Base-by-base conservation (phyloP, 306 rosid genomes). In the Alnus glutinosa region DNA sequence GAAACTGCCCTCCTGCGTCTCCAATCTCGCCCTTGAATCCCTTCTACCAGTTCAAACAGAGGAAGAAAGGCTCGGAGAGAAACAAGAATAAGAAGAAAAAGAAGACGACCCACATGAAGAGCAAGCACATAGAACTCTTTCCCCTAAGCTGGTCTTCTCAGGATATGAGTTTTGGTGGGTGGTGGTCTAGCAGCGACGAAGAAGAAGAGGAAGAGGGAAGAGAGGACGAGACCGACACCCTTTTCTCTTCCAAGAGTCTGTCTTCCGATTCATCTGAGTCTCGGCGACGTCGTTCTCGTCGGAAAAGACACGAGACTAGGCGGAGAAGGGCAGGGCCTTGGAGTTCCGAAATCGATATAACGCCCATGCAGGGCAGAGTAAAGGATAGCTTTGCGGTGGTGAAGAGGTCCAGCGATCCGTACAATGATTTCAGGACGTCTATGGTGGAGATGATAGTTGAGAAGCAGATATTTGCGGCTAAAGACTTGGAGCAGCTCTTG, bases 381-480 rank as follows among this genome's bases (percentile, higher is more conserved):
- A 95, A 86, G 81, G 93, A 87, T 71, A 91, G 94, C 55, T 90
- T 95, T n/a, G 98, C 98, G 0, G 96, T 95, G 81, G 98, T 91
- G 89, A 95, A 95, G 89, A 90, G 90, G 32, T 95, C 99, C 2
- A 91, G 91, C 54, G 96, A 95, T 75, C 99, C 99, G 7, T 89
- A 95, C 91, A 90, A 79, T 48, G 99, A 95, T 77, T 95, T 95
- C 70, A 90, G 98, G 78, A 85, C 87, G 0, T 95, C 99, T 1
- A 95, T 95, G 99, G 89, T 95, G 77, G 99, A 95, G 59, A 95
- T 95, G 99, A 95, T 95, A 18, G 82, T 93, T 1, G 98, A 93
- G 92, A 95, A 91, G 67, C 99, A 91, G 88, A 93, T 95, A 74
- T 93, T 91, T 78, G 81, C 89, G 4, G 88, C 91, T 0, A 32